A percentile compares a stretch with the other conserved stretches of the same genome.
Evolutionary conservation across 1,139 yeast genomes (phyloP).

Genomic region (Taphrina communis): DNA sequence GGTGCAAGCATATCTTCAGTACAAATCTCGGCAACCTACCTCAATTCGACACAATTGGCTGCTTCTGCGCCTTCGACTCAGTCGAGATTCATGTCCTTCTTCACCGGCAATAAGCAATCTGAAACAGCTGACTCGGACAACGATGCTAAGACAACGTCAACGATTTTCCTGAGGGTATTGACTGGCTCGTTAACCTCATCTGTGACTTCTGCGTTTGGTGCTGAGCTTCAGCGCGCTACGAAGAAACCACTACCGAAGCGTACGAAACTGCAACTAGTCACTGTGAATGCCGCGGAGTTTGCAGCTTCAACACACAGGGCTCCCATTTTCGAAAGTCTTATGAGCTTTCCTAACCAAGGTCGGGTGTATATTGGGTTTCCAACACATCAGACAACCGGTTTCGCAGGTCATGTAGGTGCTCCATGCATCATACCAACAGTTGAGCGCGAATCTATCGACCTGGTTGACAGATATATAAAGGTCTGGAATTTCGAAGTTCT

Average conservation of each 20-base stretch:
- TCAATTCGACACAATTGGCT: constrained; percentile 52
- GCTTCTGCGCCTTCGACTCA: constrained; percentile 46
- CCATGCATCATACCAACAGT: constrained; percentile 56
- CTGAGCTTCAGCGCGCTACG: constrained; percentile 53
- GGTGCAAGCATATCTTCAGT: constrained; percentile 49
- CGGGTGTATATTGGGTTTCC: constrained; percentile 55
- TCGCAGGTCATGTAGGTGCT: constrained; percentile 54
- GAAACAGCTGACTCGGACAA: constrained; percentile 9
- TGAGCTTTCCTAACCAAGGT: constrained; percentile 42
- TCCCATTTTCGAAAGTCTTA: constrained; percentile 52
- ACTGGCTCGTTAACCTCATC: constrained; percentile 31
- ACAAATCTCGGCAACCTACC: constrained; percentile 51
- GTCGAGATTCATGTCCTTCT: constrained; percentile 48
- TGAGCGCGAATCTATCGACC: constrained; percentile 56
- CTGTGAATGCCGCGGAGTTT: constrained; percentile 49
- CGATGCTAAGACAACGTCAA: constrained; percentile 18
- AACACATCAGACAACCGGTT: constrained; percentile 55
- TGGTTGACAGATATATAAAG: constrained; percentile 54
- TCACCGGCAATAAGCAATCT: constrained; percentile 16
- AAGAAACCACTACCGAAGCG: constrained; percentile 55
- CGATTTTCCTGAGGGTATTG: constrained; percentile 32
- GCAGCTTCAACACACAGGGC: constrained; percentile 50
- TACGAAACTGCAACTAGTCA: constrained; percentile 52
- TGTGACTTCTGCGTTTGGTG: constrained; percentile 49
- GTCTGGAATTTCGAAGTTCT: constrained; percentile 56